Conservation (phyloP, 768 basidiomycete species). For the Kwoniella shandongensis region DNA sequence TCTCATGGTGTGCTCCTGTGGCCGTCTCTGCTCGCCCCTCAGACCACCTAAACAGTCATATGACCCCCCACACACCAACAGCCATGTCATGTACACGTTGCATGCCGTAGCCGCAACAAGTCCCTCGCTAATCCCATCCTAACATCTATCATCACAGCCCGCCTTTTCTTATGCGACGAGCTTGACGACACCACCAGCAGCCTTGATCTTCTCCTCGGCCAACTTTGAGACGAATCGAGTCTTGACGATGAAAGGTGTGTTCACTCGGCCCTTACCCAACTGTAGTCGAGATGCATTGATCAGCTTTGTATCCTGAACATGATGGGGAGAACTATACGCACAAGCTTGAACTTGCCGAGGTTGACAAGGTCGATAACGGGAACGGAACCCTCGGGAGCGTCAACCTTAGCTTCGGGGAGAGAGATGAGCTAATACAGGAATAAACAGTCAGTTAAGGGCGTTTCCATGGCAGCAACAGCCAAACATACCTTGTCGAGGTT, state of each 20-base stretch:
- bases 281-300: constrained; percentile 20
- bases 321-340: constrained; percentile 30
- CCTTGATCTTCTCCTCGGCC: constrained; percentile 69
- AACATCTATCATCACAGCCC: constrained; percentile 3
- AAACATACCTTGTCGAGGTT: constrained; percentile 89
- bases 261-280: constrained; percentile 88
- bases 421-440: constrained; percentile 50
- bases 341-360: constrained; percentile 54
- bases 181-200: constrained; percentile 81
- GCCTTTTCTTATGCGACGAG: constrained; percentile 68
- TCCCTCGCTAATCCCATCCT: constrained; percentile 3
- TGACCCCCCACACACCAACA: not conserved
- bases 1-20: too few relatives aligned
- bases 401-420: constrained; percentile 52
- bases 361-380: constrained; percentile 79
- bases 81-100: constrained; percentile 30
- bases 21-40: not conserved
- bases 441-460: constrained; percentile 5
- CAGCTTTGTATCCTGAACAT: too few relatives aligned
- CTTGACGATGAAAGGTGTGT: constrained; percentile 89
- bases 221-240: constrained; percentile 88
- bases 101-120: constrained; percentile 25
- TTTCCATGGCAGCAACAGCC: not conserved
- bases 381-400: constrained; percentile 59
- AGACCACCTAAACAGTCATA: not conserved